These are phyloP conservation scores for Pneumocystis wakefieldiae DNA, from an alignment of 1,139 yeast species.

Conservation along the genomic window DNA sequence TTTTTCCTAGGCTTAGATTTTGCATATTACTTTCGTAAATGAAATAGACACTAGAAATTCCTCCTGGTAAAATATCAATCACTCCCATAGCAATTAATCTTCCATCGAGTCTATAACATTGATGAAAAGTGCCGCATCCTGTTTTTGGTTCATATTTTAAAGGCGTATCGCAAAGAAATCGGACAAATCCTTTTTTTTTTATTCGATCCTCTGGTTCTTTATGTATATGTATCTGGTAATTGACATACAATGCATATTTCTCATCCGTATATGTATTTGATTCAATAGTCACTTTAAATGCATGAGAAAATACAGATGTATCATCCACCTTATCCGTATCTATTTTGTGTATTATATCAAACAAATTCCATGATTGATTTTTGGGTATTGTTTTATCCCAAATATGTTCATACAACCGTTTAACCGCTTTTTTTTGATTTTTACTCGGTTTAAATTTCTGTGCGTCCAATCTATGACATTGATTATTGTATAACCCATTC, in stretches of 20 bases:
- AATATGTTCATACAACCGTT: slow-evolving; percentile 41
- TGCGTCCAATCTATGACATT: slow-evolving; percentile 29
- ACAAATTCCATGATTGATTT: background rate
- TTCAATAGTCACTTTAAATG: slow-evolving; percentile 27
- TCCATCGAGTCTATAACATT: slow-evolving; percentile 53
- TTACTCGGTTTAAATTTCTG: slow-evolving; percentile 36
- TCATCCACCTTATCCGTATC: slow-evolving; percentile 32
- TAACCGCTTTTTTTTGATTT: slow-evolving; percentile 52
- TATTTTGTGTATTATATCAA: background rate
- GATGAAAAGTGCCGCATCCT: slow-evolving; percentile 49
- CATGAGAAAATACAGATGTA: slow-evolving; percentile 41
- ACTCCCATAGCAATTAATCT: slow-evolving; percentile 63
- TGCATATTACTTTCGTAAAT: slow-evolving; percentile 62
- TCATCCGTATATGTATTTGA: background rate
- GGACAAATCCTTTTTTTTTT: slow-evolving; percentile 34
- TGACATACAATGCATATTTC: slow-evolving; percentile 34
- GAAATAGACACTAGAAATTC: slow-evolving; percentile 72
- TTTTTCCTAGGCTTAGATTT: slow-evolving; percentile 56
- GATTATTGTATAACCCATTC: background rate
- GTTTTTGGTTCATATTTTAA: slow-evolving; percentile 25
- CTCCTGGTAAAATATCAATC: slow-evolving; percentile 59
- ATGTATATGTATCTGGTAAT: slow-evolving; percentile 58
- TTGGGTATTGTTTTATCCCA: slow-evolving; percentile 6
- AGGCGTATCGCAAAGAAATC: slow-evolving; percentile 63
- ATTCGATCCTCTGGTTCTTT: slow-evolving; percentile 41